Conservation (phyloP, 768 basidiomycete species). For the Pholiota molesta region DNA sequence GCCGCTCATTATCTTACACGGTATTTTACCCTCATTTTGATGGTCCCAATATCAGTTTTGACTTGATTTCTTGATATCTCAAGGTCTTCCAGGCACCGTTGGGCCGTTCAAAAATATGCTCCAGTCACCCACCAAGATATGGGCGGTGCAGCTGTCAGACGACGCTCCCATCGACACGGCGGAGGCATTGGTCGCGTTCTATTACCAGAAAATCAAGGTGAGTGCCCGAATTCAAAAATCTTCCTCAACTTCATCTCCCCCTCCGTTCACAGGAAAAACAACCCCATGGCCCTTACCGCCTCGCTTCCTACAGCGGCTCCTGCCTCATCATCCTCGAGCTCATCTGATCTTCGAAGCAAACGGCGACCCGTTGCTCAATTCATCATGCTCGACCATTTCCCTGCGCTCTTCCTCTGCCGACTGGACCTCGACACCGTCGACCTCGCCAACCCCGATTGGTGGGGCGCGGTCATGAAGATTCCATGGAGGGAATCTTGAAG, state of each 20-base stretch:
- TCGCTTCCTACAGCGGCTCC: slow-evolving; percentile 1
- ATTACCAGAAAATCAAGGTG: slow-evolving; percentile 11
- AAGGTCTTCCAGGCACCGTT: neutral
- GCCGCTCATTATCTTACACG: slow-evolving; percentile 6
- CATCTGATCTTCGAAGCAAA: neutral
- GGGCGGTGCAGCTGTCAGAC: slow-evolving; percentile 7
- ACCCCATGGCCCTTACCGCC: neutral
- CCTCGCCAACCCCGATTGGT: slow-evolving; percentile 2
- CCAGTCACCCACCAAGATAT: neutral
- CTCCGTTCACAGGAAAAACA: neutral
- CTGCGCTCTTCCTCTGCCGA: neutral
- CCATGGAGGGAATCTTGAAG: neutral
- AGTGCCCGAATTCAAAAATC: neutral
- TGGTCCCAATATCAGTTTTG: too few relatives aligned
- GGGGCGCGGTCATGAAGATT: neutral
- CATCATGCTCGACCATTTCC: slow-evolving; percentile 6
- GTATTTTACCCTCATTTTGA: neutral
- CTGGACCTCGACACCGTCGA: neutral
- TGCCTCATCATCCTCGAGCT: neutral
- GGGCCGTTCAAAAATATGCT: neutral
- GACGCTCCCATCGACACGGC: neutral
- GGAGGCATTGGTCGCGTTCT: neutral
- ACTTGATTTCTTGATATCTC: too few relatives aligned
- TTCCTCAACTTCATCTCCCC: neutral
- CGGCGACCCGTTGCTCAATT: slow-evolving; percentile 1